Conservation (phyloP, 345 rosid genomes). For the Syzygium aqueum region DNA sequence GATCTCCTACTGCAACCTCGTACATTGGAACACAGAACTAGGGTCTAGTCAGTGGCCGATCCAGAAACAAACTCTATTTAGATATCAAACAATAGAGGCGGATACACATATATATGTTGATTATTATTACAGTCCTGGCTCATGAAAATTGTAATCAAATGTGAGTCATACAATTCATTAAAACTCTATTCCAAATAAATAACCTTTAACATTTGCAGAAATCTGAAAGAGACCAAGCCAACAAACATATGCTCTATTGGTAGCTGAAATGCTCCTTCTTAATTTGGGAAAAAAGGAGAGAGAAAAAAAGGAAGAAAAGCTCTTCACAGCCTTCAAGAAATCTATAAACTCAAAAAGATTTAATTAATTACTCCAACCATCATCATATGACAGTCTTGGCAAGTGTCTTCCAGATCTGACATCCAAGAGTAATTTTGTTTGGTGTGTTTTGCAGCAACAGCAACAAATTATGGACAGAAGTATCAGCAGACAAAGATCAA, state of each 20-base stretch:
- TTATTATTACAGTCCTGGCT: background rate
- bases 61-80: background rate
- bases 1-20: background rate
- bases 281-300: background rate
- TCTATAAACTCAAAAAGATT: background rate
- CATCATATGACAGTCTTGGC: background rate
- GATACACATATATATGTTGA: background rate
- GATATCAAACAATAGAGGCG: background rate
- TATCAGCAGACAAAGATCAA: background rate
- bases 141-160: background rate
- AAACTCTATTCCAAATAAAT: background rate
- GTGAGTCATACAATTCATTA: background rate
- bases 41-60: background rate
- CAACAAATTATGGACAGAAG: background rate
- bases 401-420: background rate
- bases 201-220: background rate
- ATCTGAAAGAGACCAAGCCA: background rate
- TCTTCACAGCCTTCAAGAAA: background rate
- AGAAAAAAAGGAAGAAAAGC: background rate
- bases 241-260: background rate
- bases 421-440: background rate
- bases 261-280: background rate
- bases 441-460: background rate
- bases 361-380: background rate
- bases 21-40: background rate